These are phyloP conservation scores for Eimeria sp. DNA, from an alignment of 169 alveolate genomes.

Conservation along the genomic window DNA sequence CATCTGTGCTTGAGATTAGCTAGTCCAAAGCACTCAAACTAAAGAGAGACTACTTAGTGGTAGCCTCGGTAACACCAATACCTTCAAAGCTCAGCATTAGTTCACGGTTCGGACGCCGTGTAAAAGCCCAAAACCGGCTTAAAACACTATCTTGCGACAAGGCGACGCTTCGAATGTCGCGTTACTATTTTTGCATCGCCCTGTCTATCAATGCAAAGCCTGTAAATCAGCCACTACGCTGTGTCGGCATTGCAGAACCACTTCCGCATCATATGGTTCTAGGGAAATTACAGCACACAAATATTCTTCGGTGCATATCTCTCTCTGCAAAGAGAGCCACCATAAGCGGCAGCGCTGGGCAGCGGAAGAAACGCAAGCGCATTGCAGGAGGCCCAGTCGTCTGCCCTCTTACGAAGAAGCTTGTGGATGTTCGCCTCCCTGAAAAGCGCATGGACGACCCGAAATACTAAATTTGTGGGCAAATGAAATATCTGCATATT, in stretches of 20 bases:
- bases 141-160: slow-evolving; percentile 14
- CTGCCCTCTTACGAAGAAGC: not conserved
- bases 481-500: not conserved
- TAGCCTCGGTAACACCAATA: not conserved
- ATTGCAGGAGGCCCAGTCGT: not conserved
- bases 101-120: slow-evolving; percentile 33
- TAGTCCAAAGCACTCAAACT: not conserved
- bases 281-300: not conserved
- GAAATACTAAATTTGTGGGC: not conserved
- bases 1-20: not conserved
- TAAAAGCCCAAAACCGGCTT: slow-evolving; percentile 26
- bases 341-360: slow-evolving; percentile 13
- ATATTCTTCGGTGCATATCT: not conserved
- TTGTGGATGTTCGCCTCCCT: not conserved
- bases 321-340: not conserved
- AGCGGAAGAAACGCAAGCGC: not conserved
- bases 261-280: not conserved
- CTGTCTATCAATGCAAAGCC: slow-evolving; percentile 42
- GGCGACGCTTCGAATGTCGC: slow-evolving; percentile 45
- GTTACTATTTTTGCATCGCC: slow-evolving; percentile 13
- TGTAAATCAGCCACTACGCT: slow-evolving; percentile 8
- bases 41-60: not conserved
- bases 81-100: slow-evolving; percentile 25
- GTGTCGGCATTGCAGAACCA: slow-evolving; percentile 24
- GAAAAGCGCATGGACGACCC: not conserved